Evolutionary conservation across 2,329 filamentous ascomycete genomes (phyloP).

Genomic region (Ciborinia camelliae): DNA sequence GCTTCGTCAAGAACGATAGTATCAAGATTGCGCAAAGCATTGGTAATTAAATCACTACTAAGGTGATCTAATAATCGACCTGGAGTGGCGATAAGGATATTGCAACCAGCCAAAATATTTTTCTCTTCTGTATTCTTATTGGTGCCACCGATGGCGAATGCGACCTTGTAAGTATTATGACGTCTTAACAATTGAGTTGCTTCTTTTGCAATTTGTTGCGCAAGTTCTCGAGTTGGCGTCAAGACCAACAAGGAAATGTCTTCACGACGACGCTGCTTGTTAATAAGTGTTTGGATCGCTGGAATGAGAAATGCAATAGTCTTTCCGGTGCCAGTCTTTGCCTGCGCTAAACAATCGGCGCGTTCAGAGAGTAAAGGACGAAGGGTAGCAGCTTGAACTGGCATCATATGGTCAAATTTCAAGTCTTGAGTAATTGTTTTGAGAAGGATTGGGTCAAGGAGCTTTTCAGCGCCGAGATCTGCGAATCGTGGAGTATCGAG

Average conservation of each 20-base stretch:
- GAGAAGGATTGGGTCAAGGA: slow-evolving; percentile 48
- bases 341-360: slow-evolving; percentile 73
- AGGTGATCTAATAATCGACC: slow-evolving; percentile 78
- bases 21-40: slow-evolving; percentile 59
- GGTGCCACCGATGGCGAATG: slow-evolving; percentile 89
- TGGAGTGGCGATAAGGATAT: slow-evolving; percentile 86
- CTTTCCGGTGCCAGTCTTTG: slow-evolving; percentile 95
- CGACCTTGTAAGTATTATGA: slow-evolving; percentile 46
- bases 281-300: slow-evolving; percentile 66
- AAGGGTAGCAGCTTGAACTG: slow-evolving; percentile 85
- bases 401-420: slow-evolving; percentile 82
- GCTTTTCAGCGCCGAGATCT: slow-evolving; percentile 43
- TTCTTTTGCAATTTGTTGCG: slow-evolving; percentile 77
- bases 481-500: slow-evolving; percentile 47
- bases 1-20: slow-evolving; percentile 96
- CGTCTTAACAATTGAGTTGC: slow-evolving; percentile 47
- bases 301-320: slow-evolving; percentile 91
- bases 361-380: slow-evolving; percentile 69
- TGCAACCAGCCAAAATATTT: slow-evolving; percentile 72
- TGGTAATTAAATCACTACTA: slow-evolving; percentile 50
- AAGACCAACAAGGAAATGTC: slow-evolving; percentile 65
- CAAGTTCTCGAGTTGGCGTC: slow-evolving; percentile 77
- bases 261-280: slow-evolving; percentile 39
- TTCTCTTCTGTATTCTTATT: slow-evolving; percentile 66
- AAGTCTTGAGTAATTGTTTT: slow-evolving; percentile 66